Percentiles rank a stretch among this genome's conserved stretches.
phyloP scores from a whole-genome alignment of 2,329 filamentous ascomycete species.

The Aspergillus sclerotialis region DNA sequence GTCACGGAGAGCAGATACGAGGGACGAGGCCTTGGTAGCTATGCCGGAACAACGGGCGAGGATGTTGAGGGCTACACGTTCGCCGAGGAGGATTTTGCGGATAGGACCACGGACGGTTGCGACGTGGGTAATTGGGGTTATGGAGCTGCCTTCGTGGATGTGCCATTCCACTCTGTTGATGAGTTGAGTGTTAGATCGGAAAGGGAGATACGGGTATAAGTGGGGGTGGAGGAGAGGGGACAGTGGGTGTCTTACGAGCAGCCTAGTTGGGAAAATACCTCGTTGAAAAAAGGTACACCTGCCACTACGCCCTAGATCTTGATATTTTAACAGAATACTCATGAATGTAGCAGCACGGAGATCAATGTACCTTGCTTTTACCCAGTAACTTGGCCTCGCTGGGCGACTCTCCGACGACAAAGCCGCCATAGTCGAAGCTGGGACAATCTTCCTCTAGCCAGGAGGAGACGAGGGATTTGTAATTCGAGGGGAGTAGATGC shows the following conservation, averaged over 20 bases:
- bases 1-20: constrained; percentile 47
- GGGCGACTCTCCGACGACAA: constrained; percentile 68
- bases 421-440: constrained; percentile 94
- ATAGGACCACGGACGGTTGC: constrained; percentile 83
- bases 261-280: constrained; percentile 82
- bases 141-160: constrained; percentile 62
- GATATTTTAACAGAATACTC: background rate
- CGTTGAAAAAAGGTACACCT: constrained; percentile 89
- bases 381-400: constrained; percentile 46
- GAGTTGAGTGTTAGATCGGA: background rate
- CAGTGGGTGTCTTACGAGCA: constrained; percentile 54
- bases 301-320: constrained; percentile 65
- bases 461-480: constrained; percentile 69
- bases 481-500: constrained; percentile 76
- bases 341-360: background rate
- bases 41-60: constrained; percentile 87
- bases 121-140: constrained; percentile 59
- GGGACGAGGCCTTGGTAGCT: constrained; percentile 54
- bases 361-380: constrained; percentile 45
- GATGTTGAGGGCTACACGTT: constrained; percentile 86
- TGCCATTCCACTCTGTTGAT: constrained; percentile 70
- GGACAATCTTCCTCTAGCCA: constrained; percentile 97
- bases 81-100: constrained; percentile 77
- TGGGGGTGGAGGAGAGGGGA: background rate
- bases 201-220: no score